Evolutionary conservation across 805 yeast species (phyloP).

Genomic region (Torulaspora delbrueckii): DNA sequence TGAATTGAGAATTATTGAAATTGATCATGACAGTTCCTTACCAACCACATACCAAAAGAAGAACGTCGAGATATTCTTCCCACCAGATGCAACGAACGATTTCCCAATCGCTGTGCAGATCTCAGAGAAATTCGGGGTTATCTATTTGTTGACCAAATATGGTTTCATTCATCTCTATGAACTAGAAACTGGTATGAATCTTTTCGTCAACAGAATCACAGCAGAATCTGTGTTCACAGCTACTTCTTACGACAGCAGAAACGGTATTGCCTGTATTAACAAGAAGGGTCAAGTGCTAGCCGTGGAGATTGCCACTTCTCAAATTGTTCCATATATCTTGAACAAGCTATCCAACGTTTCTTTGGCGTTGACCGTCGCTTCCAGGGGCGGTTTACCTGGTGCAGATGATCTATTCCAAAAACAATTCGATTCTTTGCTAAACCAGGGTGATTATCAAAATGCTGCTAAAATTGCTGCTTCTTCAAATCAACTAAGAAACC

Average conservation of each 20-base stretch:
- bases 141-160: constrained; percentile 86
- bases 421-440: constrained; percentile 82
- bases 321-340: constrained; percentile 83
- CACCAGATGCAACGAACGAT: constrained; percentile 92
- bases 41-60: constrained; percentile 80
- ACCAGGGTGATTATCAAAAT: constrained; percentile 78
- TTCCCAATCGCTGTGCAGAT: constrained; percentile 93
- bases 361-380: constrained; percentile 80
- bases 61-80: constrained; percentile 89
- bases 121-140: constrained; percentile 77
- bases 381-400: constrained; percentile 96
- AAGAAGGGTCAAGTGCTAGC: constrained; percentile 92
- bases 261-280: constrained; percentile 90
- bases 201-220: constrained; percentile 93
- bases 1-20: constrained; percentile 87
- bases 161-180: constrained; percentile 97
- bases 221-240: constrained; percentile 95
- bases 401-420: constrained; percentile 88
- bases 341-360: constrained; percentile 80
- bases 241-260: constrained; percentile 57
- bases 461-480: constrained; percentile 98
- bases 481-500: constrained; percentile 87
- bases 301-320: constrained; percentile 80
- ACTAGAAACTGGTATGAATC: constrained; percentile 83
- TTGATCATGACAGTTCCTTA: constrained; percentile 81